Percentiles rank a stretch among this genome's conserved stretches.
These are phyloP conservation scores for Cydonia oblonga DNA, from an alignment of 331 rosid genomes.

Conservation along the genomic window DNA sequence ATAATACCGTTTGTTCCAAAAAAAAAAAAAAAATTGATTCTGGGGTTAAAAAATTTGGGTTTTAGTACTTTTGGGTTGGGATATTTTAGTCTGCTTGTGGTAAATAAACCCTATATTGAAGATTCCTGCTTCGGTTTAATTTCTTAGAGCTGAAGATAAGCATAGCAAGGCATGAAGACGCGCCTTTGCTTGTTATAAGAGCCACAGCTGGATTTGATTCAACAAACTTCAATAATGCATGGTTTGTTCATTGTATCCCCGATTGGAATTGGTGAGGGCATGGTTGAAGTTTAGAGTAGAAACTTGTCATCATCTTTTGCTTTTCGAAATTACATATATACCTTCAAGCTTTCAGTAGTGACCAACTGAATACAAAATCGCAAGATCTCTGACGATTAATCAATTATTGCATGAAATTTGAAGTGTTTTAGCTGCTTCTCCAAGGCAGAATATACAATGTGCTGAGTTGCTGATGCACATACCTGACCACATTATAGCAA, in stretches of 20 bases:
- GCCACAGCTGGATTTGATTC: not conserved
- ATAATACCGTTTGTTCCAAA: too few relatives aligned
- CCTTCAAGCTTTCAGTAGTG: not conserved
- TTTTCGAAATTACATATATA: not conserved
- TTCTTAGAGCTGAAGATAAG: not conserved
- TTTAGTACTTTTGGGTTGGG: not conserved
- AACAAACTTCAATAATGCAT: not conserved
- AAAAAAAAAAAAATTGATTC: too few relatives aligned
- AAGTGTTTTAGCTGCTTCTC: not conserved
- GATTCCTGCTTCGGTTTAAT: not conserved
- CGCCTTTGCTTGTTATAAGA: not conserved
- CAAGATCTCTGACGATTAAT: not conserved
- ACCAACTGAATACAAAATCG: not conserved
- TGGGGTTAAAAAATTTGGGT: not conserved
- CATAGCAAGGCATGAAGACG: not conserved
- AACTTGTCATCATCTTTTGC: not conserved
- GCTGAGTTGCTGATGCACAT: constrained; percentile 12
- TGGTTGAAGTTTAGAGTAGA: not conserved
- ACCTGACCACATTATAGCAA: constrained; percentile 8
- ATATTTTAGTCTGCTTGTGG: too few relatives aligned
- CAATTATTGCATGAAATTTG: not conserved
- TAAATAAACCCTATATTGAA: too few relatives aligned
- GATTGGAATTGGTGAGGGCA: not conserved
- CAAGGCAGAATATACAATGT: not conserved
- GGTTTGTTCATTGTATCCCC: not conserved